These are phyloP conservation scores for Termitomyces sp. DNA, from an alignment of 768 basidiomycete species.

Conservation along the genomic window DNA sequence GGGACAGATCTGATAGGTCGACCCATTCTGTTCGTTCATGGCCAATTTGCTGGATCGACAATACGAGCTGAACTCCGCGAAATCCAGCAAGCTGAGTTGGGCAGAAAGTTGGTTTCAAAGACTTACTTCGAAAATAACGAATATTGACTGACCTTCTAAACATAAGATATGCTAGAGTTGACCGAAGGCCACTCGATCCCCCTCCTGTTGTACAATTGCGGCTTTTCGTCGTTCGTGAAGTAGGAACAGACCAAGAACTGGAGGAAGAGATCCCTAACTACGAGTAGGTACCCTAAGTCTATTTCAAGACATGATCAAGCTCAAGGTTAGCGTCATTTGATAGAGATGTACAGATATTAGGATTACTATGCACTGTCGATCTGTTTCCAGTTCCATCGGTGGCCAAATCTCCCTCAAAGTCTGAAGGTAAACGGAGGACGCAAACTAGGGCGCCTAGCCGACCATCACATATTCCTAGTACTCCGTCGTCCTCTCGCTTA, in stretches of 20 bases:
- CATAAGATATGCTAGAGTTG: conserved; percentile 53
- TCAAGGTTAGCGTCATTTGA: conserved; percentile 5
- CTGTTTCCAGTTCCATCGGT: conserved; percentile 52
- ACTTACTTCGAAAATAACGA: not conserved
- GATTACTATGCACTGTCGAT: conserved; percentile 74
- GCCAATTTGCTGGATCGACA: conserved; percentile 56
- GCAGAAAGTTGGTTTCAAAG: conserved; percentile 46
- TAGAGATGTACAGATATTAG: conserved; percentile 58
- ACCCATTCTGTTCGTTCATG: conserved; percentile 51
- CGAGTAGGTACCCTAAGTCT: conserved; percentile 31
- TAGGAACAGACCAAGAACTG: conserved; percentile 32
- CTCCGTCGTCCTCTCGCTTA: conserved; percentile 6
- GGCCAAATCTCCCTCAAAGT: not conserved
- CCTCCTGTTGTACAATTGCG: conserved; percentile 55
- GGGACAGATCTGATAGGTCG: conserved; percentile 33
- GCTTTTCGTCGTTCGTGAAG: conserved; percentile 39
- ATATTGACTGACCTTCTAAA: conserved; percentile 8
- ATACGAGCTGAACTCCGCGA: conserved; percentile 52
- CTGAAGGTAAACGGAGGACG: conserved; percentile 2
- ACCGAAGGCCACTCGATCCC: conserved; percentile 61
- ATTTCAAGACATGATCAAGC: not conserved
- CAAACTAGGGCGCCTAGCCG: conserved; percentile 8
- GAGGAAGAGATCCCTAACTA: conserved; percentile 42
- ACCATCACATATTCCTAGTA: conserved; percentile 3
- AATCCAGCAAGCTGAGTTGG: conserved; percentile 60